Evolutionary conservation across 306 rosid species (phyloP).

Genomic region (Sechiopsis laciniata): DNA sequence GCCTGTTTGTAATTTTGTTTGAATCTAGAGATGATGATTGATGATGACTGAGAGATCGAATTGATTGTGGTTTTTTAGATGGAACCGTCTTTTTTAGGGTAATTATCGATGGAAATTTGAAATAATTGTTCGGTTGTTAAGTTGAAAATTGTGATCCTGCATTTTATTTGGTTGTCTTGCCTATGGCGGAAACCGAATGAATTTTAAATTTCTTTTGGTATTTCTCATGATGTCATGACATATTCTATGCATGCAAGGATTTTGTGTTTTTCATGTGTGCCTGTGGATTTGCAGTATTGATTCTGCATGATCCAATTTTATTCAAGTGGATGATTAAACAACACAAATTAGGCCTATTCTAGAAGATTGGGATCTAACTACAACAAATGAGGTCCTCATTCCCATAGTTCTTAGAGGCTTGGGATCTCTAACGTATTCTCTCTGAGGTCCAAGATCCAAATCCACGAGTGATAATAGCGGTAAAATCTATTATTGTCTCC

Average conservation of each 20-base stretch:
- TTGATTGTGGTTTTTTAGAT: background rate
- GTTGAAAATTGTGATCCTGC: slow-evolving; percentile 17
- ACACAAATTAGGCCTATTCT: no score
- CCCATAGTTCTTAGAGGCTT: no score
- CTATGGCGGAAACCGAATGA: background rate
- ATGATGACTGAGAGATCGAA: background rate
- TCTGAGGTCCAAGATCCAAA: no score
- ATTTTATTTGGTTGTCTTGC: background rate
- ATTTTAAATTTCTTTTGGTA: background rate
- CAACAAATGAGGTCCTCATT: no score
- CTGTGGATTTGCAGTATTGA: background rate
- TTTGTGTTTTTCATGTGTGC: background rate
- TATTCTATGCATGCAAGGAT: slow-evolving; percentile 3
- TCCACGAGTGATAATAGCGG: no score
- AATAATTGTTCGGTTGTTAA: background rate
- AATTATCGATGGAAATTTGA: no score
- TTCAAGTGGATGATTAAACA: background rate
- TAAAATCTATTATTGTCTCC: no score
- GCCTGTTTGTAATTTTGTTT: background rate
- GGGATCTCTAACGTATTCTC: no score
- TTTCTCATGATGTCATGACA: background rate
- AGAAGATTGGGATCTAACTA: no score
- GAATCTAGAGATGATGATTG: background rate
- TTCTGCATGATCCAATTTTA: background rate
- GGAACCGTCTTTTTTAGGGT: background rate